Evolutionary conservation across 2,329 filamentous ascomycete genomes (phyloP).

Genomic region (Pestalotiopsis sp.): DNA sequence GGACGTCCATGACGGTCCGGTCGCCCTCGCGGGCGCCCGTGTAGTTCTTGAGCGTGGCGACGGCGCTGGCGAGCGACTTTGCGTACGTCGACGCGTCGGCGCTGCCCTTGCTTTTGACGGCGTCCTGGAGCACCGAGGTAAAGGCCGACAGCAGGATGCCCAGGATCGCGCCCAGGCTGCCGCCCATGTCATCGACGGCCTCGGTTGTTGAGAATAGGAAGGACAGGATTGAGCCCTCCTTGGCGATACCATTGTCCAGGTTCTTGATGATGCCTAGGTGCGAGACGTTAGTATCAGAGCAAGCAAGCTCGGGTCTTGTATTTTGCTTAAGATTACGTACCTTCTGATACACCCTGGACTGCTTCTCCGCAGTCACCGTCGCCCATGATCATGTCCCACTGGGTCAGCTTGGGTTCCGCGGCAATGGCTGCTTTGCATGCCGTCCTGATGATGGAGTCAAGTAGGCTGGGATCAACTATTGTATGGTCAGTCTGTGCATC

Average conservation of each 20-base stretch:
- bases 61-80: conserved; percentile 20
- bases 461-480: conserved; percentile 27
- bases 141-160: conserved; percentile 30
- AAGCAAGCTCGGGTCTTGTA: not conserved
- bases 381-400: conserved; percentile 36
- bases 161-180: conserved; percentile 36
- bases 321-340: not conserved
- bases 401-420: conserved; percentile 32
- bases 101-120: not conserved
- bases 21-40: conserved; percentile 29
- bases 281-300: not conserved
- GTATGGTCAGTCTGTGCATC: not conserved
- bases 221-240: conserved; percentile 31
- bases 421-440: conserved; percentile 35
- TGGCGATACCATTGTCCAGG: conserved; percentile 28
- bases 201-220: conserved; percentile 30
- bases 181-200: conserved; percentile 38
- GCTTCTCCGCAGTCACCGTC: conserved; percentile 36
- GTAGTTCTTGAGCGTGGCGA: conserved; percentile 25
- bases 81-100: conserved; percentile 17
- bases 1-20: conserved; percentile 24
- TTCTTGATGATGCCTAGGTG: conserved; percentile 27
- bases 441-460: conserved; percentile 27
- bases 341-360: conserved; percentile 25
- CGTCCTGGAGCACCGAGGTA: conserved; percentile 18